Evolutionary conservation across 495 filamentous ascomycete species (phyloP).

Genomic region (Penicillium paradoxum): DNA sequence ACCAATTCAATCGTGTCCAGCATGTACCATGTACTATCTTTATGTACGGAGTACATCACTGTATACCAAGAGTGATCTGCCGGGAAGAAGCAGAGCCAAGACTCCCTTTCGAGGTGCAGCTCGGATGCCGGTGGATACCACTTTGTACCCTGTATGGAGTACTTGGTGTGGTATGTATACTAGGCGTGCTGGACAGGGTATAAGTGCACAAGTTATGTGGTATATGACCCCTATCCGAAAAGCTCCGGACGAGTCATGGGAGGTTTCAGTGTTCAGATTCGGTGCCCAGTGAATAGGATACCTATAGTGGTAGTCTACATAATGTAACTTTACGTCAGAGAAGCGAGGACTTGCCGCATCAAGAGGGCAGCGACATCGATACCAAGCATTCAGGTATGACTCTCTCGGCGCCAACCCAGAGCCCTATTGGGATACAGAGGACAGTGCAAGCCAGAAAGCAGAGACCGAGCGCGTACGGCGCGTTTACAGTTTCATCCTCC

Average conservation of each 20-base stretch:
- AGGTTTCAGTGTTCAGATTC: background rate
- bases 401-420: slow-evolving; percentile 1
- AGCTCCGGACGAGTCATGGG: background rate
- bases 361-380: slow-evolving; percentile 3
- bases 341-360: background rate
- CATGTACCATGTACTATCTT: background rate
- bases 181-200: background rate
- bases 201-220: background rate
- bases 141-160: background rate
- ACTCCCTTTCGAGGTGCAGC: background rate
- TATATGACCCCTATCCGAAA: slow-evolving; percentile 1
- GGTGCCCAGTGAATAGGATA: background rate
- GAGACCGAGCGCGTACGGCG: slow-evolving; percentile 21
- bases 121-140: slow-evolving; percentile 1
- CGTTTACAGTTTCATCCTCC: slow-evolving; percentile 14
- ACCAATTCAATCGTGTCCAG: background rate
- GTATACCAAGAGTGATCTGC: slow-evolving; percentile 23
- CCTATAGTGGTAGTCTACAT: background rate
- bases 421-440: slow-evolving; percentile 1
- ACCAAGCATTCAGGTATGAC: slow-evolving; percentile 12
- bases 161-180: background rate
- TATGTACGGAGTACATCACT: background rate
- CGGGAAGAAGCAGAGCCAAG: slow-evolving; percentile 10
- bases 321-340: slow-evolving; percentile 9
- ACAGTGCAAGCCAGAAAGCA: background rate